Evolutionary conservation across 495 filamentous ascomycete genomes (phyloP), one percentile per base, ranked within the genome.

Genomic region (Neurospora discreta): DNA sequence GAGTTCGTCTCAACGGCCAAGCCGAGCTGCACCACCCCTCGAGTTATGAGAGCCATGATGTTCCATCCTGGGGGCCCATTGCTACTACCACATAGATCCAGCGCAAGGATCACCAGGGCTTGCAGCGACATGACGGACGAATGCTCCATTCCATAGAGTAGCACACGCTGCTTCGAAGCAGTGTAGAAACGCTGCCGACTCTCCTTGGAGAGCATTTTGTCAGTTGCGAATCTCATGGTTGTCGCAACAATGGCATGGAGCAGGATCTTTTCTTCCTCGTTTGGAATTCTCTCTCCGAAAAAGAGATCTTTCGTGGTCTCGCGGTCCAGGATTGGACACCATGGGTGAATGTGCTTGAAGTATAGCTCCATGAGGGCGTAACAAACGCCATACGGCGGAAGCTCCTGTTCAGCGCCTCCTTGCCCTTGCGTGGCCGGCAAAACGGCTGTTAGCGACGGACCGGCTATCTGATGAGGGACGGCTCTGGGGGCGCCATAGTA

Each of bases 51-150:
- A 42, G 93, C 93, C 77, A 97, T 86, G 39, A 97, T 85, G 74
- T 95, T 96, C 93, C 93, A 95, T 3, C 91, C 92, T 0, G 92
- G 91, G 23, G 92, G 92, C 0, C 93, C 92, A 77, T 95, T 95
- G 8, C 91, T 92, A 58, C 87, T 90, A 6, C 92, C 92, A 43
- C 90, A 90, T 52, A 93, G 84, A 78, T 93, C 93, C 26, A 95
- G 81, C 9, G 91, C 92, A 7, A 97, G 80, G 67, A 97, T 95
- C 0, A 95, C 91, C 7, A 97, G 82, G 18, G 93, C 93, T 77
- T 95, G 93, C 11, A 97, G 84, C 11, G 92, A 89, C 77, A 93
- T 95, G 69, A 97, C 93, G 0, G 92, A 93, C 16, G 92, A 92
- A 75, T 95, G 92, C 76, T 97, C 93, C 70, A 96, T 84, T 3